Base-by-base conservation (phyloP, 225 moss, liverwort and hornwort species). In the Pseudisothecium myosuroides region DNA sequence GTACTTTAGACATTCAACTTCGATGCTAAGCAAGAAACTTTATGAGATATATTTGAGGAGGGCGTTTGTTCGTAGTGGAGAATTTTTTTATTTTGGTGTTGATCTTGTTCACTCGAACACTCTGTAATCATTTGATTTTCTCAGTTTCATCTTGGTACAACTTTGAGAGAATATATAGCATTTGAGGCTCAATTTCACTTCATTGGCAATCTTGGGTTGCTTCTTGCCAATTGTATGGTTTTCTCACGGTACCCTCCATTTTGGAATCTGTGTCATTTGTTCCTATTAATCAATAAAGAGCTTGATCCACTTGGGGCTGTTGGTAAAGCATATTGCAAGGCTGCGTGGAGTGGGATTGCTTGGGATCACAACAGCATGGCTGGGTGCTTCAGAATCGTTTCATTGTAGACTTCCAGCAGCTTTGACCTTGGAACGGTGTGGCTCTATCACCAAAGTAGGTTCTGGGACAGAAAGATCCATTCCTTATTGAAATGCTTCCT, bases 1-100 rank as follows among this genome's bases (percentile, higher is more conserved):
- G 87, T 83, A 72, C 59, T 87, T 87, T n/a, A 82, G 86, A 82
- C 71, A 88, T 85, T 88, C 64, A 54, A 92, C 86, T 71, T 86
- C 60, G 63, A 85, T 88, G 52, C 58, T 47, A 47, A 85, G 76
- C 58, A 88, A 78, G 82, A 59, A 85, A 85, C 77, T 86, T 76
- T 12, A 63, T 69, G 83, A 49, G 77, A 63, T 62, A 27, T 81
- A 61, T 76, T 89, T 84, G 82, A 88, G n/a, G 86, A 90, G 60
- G 90, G 88, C 39, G 59, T 49, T 28, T 86, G 85, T 63, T 85
- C 13, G 37, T 61, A 85, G 39, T 88, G 88, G 82, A 88, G 81
- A 76, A 76, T 20, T 10, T 65, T 54, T 83, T 49, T 67, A 45
- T 78, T 83, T 88, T 88, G 69, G 85, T 76, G 47, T n/a, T 76